Conservation (phyloP, 2,329 filamentous ascomycete species). For the Fusarium scirpi region DNA sequence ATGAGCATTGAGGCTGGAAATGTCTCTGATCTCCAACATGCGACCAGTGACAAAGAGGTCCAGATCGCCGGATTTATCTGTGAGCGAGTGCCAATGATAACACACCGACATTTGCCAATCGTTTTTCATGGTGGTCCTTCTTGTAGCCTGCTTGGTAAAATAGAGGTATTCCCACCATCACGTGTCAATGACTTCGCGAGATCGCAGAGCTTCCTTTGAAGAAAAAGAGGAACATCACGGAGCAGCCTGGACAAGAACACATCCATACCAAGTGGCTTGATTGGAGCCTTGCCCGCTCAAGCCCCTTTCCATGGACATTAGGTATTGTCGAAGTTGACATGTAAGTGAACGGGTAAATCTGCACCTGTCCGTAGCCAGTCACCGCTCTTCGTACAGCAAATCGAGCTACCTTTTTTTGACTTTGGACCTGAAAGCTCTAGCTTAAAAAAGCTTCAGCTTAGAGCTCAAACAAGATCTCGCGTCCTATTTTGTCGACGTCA, state of each 20-base stretch:
- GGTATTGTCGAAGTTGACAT: slow-evolving; percentile 16
- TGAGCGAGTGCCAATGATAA: slow-evolving; percentile 28
- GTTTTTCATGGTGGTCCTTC: slow-evolving; percentile 27
- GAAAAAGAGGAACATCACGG: background rate
- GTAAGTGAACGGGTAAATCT: slow-evolving; percentile 28
- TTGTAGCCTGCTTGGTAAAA: slow-evolving; percentile 17
- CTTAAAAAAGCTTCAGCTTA: slow-evolving; percentile 22
- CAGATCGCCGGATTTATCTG: slow-evolving; percentile 34
- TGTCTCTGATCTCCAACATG: slow-evolving; percentile 24
- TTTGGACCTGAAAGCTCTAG: slow-evolving; percentile 17
- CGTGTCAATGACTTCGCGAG: slow-evolving; percentile 19
- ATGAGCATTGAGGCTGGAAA: slow-evolving; percentile 34
- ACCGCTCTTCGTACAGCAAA: slow-evolving; percentile 32
- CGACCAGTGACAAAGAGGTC: slow-evolving; percentile 28
- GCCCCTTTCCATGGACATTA: slow-evolving; percentile 11
- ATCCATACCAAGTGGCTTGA: slow-evolving; percentile 1
- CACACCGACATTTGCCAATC: slow-evolving; percentile 46
- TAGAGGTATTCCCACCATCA: slow-evolving; percentile 34
- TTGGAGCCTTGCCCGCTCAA: background rate
- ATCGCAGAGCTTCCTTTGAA: background rate
- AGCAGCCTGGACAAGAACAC: background rate
- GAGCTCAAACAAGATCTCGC: slow-evolving; percentile 22
- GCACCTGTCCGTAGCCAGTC: slow-evolving; percentile 9
- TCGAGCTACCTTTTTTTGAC: slow-evolving; percentile 27
- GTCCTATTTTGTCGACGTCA: slow-evolving; percentile 27